Evolutionary conservation across 2,329 filamentous ascomycete genomes (phyloP).

Genomic region (Meredithiella fracta): DNA sequence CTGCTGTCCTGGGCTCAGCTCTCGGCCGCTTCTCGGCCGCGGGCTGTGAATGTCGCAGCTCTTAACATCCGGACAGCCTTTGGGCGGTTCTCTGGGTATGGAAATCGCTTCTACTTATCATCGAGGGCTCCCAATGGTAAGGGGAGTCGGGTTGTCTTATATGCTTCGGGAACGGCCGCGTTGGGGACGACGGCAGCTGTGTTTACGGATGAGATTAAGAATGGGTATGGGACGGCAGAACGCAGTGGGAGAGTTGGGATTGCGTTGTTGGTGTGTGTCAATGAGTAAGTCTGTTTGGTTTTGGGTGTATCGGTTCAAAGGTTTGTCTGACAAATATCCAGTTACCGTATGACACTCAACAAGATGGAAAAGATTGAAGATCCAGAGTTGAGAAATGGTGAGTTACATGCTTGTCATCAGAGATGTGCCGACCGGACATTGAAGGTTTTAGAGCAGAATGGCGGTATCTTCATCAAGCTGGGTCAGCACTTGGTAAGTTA

Average conservation of each 20-base stretch:
- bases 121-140: neutral
- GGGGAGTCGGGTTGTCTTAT: slow-evolving; percentile 22
- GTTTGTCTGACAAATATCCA: slow-evolving; percentile 23
- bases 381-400: slow-evolving; percentile 44
- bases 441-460: slow-evolving; percentile 79
- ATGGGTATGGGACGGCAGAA: slow-evolving; percentile 57
- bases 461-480: slow-evolving; percentile 95
- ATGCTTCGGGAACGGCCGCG: slow-evolving; percentile 36
- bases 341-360: slow-evolving; percentile 77
- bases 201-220: slow-evolving; percentile 54
- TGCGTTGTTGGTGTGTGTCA: slow-evolving; percentile 65
- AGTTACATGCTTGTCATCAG: slow-evolving; percentile 73
- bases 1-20: slow-evolving; percentile 12
- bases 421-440: slow-evolving; percentile 81
- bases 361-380: slow-evolving; percentile 44
- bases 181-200: slow-evolving; percentile 32
- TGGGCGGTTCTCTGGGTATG: neutral
- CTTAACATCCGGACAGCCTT: neutral
- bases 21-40: slow-evolving; percentile 2
- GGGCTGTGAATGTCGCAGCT: neutral
- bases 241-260: slow-evolving; percentile 63
- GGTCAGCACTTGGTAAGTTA: slow-evolving; percentile 66
- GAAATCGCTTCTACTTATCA: slow-evolving; percentile 8
- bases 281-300: slow-evolving; percentile 47
- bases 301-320: neutral